Evolutionary conservation across 306 rosid genomes (phyloP).

Genomic region (Medicago truncatula): MtrunA17r5.0-ANR NC_053044.1:47847501-47848000

Average conservation of each 20-base stretch:
- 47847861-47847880: constrained; percentile 33
- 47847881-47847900: constrained; percentile 7
- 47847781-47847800: constrained; percentile 99
- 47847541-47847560: constrained; percentile 43
- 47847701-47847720: constrained; percentile 5
- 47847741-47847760: constrained; percentile 89
- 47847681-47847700: constrained; percentile 28
- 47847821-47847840: constrained; percentile 99
- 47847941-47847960: constrained; percentile 12
- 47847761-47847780: constrained; percentile 85
- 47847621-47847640: constrained; percentile 99
- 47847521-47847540: constrained; percentile 46
- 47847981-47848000: constrained; percentile 23
- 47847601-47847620: constrained; percentile 88
- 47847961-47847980: constrained; percentile 17
- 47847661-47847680: constrained; percentile 35
- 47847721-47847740: constrained; percentile 27
- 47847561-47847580: constrained; percentile 45
- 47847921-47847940: constrained; percentile 29
- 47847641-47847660: constrained; percentile 67
- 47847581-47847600: constrained; percentile 35
- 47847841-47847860: constrained; percentile 63
- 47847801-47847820: constrained; percentile 96
- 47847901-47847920: constrained; percentile 20
- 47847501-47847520: constrained; percentile 85